Evolutionary conservation across 2,329 filamentous ascomycete genomes (phyloP).

Genomic region (Epicoccum nigrum): DNA sequence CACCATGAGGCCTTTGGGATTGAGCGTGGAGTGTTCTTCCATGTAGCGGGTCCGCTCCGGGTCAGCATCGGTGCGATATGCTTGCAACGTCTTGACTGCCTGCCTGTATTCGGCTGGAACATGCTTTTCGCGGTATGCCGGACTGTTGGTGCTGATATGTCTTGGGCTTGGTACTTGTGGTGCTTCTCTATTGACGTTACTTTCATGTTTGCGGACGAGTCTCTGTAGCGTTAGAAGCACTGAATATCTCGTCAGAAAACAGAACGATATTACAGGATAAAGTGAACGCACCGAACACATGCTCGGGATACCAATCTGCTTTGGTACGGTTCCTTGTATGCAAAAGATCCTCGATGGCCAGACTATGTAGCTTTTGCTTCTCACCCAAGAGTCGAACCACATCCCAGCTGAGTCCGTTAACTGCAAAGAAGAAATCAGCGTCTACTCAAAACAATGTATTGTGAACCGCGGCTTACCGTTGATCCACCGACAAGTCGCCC

Average conservation of each 20-base stretch:
- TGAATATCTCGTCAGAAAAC: slow-evolving; percentile 5
- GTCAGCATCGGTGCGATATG: slow-evolving; percentile 80
- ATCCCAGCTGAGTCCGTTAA: slow-evolving; percentile 92
- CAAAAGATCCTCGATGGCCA: slow-evolving; percentile 88
- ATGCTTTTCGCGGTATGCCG: slow-evolving; percentile 9
- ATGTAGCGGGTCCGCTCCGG: slow-evolving; percentile 84
- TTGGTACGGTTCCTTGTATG: slow-evolving; percentile 86
- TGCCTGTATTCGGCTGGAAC: slow-evolving; percentile 13
- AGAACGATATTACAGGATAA: background rate
- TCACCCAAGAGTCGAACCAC: slow-evolving; percentile 81
- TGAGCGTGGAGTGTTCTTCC: slow-evolving; percentile 79
- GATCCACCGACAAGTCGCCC: slow-evolving; percentile 85
- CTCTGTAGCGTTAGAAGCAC: slow-evolving; percentile 80
- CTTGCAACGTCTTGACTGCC: slow-evolving; percentile 73
- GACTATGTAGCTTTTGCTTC: slow-evolving; percentile 76
- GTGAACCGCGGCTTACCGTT: slow-evolving; percentile 69
- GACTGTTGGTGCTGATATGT: slow-evolving; percentile 20
- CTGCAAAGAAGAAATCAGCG: slow-evolving; percentile 30
- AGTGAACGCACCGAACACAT: slow-evolving; percentile 62
- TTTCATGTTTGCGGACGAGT: slow-evolving; percentile 61
- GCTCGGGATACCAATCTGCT: slow-evolving; percentile 79
- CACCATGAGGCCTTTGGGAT: slow-evolving; percentile 72
- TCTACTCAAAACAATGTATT: background rate
- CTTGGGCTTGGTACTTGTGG: slow-evolving; percentile 37
- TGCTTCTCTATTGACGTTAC: slow-evolving; percentile 49